These are phyloP conservation scores for Echites panduratus DNA, from an alignment of 257 asterid species.

Conservation along the genomic window DNA sequence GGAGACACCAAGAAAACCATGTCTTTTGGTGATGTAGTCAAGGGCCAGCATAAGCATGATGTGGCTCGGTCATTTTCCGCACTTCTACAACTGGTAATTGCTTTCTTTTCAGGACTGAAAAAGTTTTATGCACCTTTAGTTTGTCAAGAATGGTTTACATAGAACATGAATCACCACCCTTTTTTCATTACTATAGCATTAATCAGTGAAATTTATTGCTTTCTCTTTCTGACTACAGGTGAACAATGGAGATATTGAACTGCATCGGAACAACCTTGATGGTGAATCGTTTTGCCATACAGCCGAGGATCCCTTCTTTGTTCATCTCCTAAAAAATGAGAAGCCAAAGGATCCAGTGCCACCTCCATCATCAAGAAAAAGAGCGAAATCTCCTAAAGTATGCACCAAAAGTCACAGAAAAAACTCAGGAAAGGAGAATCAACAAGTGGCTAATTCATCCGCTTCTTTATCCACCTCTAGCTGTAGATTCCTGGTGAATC, in stretches of 20 bases:
- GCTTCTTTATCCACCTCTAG: conserved; percentile 38
- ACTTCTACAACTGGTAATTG: conserved; percentile 81
- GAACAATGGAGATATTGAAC: conserved; percentile 71
- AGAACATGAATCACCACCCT: neutral
- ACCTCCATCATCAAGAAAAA: conserved; percentile 47
- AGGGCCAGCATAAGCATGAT: conserved; percentile 80
- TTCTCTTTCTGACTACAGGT: conserved; percentile 37
- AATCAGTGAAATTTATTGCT: neutral
- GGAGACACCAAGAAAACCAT: conserved; percentile 31
- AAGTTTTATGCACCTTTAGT: neutral
- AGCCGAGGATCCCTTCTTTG: conserved; percentile 45
- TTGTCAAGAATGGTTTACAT: neutral
- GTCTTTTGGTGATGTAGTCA: conserved; percentile 67
- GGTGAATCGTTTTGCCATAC: conserved; percentile 48
- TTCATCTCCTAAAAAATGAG: conserved; percentile 41
- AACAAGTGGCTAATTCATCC: conserved; percentile 27
- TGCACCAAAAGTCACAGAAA: conserved; percentile 19
- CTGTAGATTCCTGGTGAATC: conserved; percentile 29
- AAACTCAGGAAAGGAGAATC: conserved; percentile 46
- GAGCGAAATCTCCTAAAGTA: conserved; percentile 54
- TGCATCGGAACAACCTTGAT: conserved; percentile 28
- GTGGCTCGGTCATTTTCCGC: conserved; percentile 95
- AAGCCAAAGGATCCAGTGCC: conserved; percentile 31
- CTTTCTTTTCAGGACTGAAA: neutral
- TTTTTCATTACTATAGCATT: neutral